These are phyloP conservation scores for Closterium sp. DNA, from an alignment of 139 green algal genomes.

Conservation along the genomic window DNA sequence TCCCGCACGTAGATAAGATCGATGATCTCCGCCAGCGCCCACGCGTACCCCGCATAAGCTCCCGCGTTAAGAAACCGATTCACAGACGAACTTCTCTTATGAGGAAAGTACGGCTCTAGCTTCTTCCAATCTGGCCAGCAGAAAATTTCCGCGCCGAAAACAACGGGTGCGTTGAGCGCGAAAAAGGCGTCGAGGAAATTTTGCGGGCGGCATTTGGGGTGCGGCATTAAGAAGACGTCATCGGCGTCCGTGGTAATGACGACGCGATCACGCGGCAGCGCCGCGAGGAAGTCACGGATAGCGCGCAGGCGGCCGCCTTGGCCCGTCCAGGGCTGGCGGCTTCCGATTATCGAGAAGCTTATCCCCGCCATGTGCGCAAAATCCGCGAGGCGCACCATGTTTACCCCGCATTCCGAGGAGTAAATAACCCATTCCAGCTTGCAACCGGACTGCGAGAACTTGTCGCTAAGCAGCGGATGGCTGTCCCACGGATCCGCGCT, in stretches of 20 bases:
- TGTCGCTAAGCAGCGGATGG: neutral
- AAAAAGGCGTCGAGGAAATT: neutral
- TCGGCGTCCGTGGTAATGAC: conserved; percentile 20
- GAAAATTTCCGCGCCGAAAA: conserved; percentile 8
- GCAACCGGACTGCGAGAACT: neutral
- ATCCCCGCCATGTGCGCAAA: conserved; percentile 11
- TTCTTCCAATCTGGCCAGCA: conserved; percentile 13
- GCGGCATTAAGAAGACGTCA: conserved; percentile 15
- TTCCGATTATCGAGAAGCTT: neutral
- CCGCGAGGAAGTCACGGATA: conserved; percentile 11
- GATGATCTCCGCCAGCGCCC: conserved; percentile 7
- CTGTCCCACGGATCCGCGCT: neutral
- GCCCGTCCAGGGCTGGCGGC: conserved; percentile 11
- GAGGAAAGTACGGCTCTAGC: conserved; percentile 1
- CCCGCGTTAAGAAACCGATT: conserved; percentile 9
- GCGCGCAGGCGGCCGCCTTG: conserved; percentile 1
- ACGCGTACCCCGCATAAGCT: conserved; percentile 7
- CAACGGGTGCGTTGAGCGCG: neutral
- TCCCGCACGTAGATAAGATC: conserved; percentile 3
- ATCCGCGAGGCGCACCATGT: conserved; percentile 11
- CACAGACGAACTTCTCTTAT: neutral
- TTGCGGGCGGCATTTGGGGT: neutral
- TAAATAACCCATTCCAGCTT: conserved; percentile 18
- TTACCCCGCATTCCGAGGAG: conserved; percentile 12
- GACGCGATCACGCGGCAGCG: conserved; percentile 4